Conservation (phyloP, 2,329 filamentous ascomycete genomes). For the Corinectria fuckeliana region DNA sequence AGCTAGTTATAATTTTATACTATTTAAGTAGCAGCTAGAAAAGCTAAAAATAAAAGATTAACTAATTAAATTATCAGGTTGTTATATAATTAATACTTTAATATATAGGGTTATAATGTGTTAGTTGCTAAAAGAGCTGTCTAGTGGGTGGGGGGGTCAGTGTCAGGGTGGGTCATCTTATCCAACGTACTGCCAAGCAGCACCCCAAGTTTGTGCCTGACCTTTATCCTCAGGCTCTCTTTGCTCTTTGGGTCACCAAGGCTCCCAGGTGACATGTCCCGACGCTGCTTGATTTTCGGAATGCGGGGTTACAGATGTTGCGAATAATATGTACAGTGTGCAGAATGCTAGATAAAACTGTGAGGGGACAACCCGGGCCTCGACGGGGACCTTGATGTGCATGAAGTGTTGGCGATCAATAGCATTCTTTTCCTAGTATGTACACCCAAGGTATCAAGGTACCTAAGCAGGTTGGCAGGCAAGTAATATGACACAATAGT, state of each 20-base stretch:
- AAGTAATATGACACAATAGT: not conserved
- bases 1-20: no score
- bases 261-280: not conserved
- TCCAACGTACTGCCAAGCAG: no score
- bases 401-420: not conserved
- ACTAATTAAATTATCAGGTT: no score
- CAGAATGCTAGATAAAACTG: not conserved
- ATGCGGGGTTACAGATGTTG: conserved; percentile 5
- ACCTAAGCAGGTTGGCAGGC: not conserved
- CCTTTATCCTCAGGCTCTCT: conserved; percentile 1
- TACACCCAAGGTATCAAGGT: not conserved
- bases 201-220: no score
- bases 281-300: not conserved
- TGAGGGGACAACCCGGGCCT: not conserved
- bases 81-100: no score
- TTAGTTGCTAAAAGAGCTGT: no score
- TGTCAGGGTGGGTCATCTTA: no score
- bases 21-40: no score
- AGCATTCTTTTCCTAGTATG: not conserved
- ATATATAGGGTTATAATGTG: no score
- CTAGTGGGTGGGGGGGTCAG: no score
- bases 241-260: not conserved
- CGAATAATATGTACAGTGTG: conserved; percentile 9
- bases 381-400: not conserved
- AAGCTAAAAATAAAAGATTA: no score